phyloP scores from a whole-genome alignment of 352 stramenopile genomes.

The Phytophthora megakarya region DNA sequence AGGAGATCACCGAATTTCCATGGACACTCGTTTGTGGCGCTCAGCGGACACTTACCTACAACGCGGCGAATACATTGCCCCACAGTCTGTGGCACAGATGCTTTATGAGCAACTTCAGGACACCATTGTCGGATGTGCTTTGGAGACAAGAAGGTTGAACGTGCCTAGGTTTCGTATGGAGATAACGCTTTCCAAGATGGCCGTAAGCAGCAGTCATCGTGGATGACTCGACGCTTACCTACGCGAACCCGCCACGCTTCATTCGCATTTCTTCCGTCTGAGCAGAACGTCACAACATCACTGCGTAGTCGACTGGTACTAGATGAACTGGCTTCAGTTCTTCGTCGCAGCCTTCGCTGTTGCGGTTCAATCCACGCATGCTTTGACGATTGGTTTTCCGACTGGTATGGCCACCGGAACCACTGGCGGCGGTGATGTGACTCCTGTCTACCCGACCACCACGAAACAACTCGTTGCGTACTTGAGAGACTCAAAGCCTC shows the following conservation, averaged over 20 bases:
- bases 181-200: neutral
- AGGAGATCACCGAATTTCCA: no score
- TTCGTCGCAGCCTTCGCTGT: no score
- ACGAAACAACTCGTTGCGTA: no score
- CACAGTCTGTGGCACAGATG: no score
- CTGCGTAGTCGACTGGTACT: neutral
- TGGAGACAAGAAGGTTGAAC: neutral
- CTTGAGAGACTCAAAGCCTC: no score
- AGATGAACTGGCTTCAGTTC: slow-evolving; percentile 12
- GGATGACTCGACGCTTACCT: slow-evolving; percentile 11
- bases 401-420: no score
- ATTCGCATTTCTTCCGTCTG: slow-evolving; percentile 1
- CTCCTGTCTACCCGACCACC: no score
- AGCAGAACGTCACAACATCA: neutral
- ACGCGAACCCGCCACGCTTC: neutral
- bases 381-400: no score
- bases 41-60: neutral
- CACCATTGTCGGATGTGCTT: slow-evolving; percentile 4
- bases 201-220: neutral
- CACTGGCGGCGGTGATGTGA: no score
- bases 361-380: no score
- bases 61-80: neutral
- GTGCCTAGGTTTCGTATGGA: slow-evolving; percentile 6
- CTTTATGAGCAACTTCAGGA: neutral
- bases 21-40: slow-evolving; percentile 1